Percentiles rank a stretch among this genome's conserved stretches.
phyloP scores from a whole-genome alignment of 768 basidiomycete species.

The Kwoniella sp. region DNA sequence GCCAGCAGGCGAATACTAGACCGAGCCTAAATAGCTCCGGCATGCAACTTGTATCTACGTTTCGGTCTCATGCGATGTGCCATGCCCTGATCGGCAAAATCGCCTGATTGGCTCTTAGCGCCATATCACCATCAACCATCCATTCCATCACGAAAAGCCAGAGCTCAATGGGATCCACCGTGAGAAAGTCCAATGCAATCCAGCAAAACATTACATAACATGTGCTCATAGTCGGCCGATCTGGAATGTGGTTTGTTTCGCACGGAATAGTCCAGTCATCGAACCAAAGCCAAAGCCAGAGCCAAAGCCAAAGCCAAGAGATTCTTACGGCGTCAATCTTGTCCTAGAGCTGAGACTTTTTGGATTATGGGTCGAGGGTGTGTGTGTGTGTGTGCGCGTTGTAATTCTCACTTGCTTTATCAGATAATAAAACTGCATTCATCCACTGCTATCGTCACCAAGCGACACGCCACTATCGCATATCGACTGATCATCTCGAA shows the following conservation, averaged over 20 bases:
- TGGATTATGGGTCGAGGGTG: neutral
- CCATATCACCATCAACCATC: too few relatives aligned
- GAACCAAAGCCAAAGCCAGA: neutral
- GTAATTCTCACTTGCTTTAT: neutral
- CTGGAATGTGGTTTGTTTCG: neutral
- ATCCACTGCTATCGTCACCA: too few relatives aligned
- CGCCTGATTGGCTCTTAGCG: neutral
- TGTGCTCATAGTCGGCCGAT: neutral
- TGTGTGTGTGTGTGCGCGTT: too few relatives aligned
- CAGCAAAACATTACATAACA: constrained; percentile 1
- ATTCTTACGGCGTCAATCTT: neutral
- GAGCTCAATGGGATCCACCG: too few relatives aligned
- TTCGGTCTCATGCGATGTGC: too few relatives aligned
- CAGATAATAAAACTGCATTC: neutral
- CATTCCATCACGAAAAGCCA: too few relatives aligned
- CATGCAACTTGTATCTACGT: too few relatives aligned
- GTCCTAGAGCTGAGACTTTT: neutral
- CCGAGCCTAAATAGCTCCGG: too few relatives aligned
- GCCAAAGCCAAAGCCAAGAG: neutral
- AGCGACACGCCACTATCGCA: too few relatives aligned
- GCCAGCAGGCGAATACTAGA: too few relatives aligned
- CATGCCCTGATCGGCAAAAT: neutral
- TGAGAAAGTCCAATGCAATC: too few relatives aligned
- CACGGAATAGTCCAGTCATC: neutral
- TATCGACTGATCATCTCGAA: too few relatives aligned